These are phyloP conservation scores for Leccinum barrowsii DNA, from an alignment of 768 basidiomycete genomes.

Conservation along the genomic window DNA sequence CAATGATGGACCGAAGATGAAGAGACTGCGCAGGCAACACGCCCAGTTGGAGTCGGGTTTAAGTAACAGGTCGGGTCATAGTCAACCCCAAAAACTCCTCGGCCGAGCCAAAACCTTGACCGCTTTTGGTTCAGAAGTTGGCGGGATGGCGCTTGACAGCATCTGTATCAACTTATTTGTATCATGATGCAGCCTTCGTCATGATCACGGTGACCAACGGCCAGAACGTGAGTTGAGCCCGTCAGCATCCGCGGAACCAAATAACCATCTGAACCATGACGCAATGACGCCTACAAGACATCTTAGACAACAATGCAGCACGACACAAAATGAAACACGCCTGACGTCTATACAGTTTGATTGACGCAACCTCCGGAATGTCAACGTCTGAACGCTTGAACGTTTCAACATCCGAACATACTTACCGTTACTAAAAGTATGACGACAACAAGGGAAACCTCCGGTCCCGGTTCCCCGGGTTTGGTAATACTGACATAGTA, in stretches of 20 bases:
- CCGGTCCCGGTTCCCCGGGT: not conserved
- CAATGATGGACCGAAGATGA: not conserved
- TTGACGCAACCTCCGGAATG: not conserved
- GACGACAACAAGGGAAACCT: not conserved
- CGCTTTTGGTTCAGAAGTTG: not conserved
- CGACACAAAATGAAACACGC: not conserved
- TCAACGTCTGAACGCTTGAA: not conserved
- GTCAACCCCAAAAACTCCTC: not conserved
- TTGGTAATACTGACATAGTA: not conserved
- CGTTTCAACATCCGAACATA: not conserved
- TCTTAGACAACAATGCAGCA: not conserved
- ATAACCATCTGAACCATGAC: not conserved
- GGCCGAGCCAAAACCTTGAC: not conserved
- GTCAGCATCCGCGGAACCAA: not conserved
- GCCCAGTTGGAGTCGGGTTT: not conserved
- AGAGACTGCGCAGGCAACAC: not conserved
- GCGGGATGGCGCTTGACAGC: not conserved
- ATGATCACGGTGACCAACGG: not conserved
- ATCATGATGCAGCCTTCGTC: not conserved
- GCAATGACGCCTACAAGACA: not conserved
- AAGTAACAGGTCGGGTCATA: not conserved
- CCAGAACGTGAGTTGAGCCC: not conserved
- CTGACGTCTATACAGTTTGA: not conserved
- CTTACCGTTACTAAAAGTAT: not conserved
- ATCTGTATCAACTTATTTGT: not conserved